Percentiles rank a stretch among this genome's conserved stretches.
Conservation (phyloP, 140 eudicot genomes). For the Cichorium intybus region DNA sequence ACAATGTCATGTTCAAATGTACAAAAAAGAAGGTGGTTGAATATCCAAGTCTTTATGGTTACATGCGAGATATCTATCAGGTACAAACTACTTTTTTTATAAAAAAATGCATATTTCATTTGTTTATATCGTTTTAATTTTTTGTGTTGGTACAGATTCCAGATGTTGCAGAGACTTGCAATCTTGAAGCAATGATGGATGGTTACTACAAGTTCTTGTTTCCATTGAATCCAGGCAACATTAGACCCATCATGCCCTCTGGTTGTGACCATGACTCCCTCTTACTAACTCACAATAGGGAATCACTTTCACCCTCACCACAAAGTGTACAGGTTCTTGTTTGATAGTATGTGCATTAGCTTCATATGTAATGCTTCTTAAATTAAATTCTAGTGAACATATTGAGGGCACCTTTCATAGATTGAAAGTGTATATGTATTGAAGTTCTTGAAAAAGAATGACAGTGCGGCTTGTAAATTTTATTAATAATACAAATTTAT, state of each 20-base stretch:
- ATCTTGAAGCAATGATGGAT: constrained; percentile 89
- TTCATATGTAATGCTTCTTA: neutral
- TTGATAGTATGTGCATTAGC: constrained; percentile 20
- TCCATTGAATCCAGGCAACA: constrained; percentile 91
- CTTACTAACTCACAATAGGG: constrained; percentile 59
- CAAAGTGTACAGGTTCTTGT: constrained; percentile 28
- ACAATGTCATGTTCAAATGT: constrained; percentile 91
- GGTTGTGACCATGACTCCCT: constrained; percentile 57
- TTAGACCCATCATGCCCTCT: constrained; percentile 67
- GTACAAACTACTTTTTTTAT: constrained; percentile 25
- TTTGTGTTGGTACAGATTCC: constrained; percentile 56
- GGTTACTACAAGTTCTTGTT: constrained; percentile 87
- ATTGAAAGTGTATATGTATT: neutral
- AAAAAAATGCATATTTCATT: neutral
- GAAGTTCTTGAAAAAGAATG: no score
- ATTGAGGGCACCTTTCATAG: neutral
- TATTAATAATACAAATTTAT: no score
- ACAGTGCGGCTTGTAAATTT: no score
- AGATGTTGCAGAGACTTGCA: constrained; percentile 80
- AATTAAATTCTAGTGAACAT: neutral
- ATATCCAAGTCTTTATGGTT: constrained; percentile 71
- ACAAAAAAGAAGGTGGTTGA: constrained; percentile 93
- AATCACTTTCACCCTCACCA: constrained; percentile 36
- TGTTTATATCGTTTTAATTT: neutral
- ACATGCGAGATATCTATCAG: constrained; percentile 88